phyloP scores from a whole-genome alignment of 352 stramenopile species.

The Phytophthora lateralis region DNA sequence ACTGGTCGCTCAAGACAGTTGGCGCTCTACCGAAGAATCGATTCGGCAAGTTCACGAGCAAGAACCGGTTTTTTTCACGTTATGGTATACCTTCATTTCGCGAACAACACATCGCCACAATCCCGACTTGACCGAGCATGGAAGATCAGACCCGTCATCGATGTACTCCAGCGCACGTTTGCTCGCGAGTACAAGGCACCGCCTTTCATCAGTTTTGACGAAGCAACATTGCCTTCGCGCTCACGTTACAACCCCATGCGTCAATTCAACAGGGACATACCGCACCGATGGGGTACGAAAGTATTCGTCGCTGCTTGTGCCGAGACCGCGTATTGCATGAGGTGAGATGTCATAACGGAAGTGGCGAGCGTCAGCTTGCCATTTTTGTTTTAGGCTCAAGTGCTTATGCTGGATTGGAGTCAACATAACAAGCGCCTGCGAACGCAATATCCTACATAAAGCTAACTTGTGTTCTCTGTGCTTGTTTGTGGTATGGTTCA shows the following conservation, averaged over 20 bases:
- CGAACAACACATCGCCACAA: slow-evolving; percentile 5
- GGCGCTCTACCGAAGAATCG: background rate
- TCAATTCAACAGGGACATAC: background rate
- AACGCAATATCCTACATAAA: no score
- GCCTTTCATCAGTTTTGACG: no score
- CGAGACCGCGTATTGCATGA: slow-evolving; percentile 10
- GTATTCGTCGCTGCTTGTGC: slow-evolving; percentile 13
- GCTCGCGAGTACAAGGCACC: no score
- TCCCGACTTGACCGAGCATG: slow-evolving; percentile 14
- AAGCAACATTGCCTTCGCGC: background rate
- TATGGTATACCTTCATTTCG: slow-evolving; percentile 19
- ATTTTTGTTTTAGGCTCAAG: no score
- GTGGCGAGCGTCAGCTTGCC: no score
- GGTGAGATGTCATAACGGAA: no score
- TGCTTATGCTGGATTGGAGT: no score
- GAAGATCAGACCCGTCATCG: background rate
- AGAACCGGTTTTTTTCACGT: slow-evolving; percentile 6
- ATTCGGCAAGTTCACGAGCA: slow-evolving; percentile 1
- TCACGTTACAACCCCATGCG: slow-evolving; percentile 7
- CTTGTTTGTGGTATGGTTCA: no score
- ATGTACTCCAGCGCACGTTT: no score
- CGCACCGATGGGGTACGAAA: slow-evolving; percentile 20
- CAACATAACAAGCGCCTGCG: no score
- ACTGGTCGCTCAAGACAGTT: no score
- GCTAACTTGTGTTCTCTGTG: no score